Evolutionary conservation across 106 monocot species (phyloP), one percentile per base, ranked within the genome.

Genomic region (Ottelia alismoides): DNA sequence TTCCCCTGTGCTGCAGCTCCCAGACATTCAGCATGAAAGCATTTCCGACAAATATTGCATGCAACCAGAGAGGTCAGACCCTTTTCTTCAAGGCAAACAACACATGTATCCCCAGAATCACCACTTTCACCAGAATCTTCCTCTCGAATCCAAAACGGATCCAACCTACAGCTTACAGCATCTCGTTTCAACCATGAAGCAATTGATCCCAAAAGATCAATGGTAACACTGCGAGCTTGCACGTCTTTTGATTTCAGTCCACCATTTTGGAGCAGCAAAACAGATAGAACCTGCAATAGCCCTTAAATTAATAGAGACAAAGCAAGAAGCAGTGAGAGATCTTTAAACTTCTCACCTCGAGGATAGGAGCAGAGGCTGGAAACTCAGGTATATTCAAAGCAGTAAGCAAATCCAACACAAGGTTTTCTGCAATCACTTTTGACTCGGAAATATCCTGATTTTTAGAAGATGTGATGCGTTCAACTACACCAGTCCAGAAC

Each of bases 341-440:
- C 11, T 43, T 47, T n/a, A 59, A 51, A 46, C 47, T 24, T 5
- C 62, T 66, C 65, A 98, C 98, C 98, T 98, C 90, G 35, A 98
- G 82, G 65, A 90, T 82, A 49, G 76, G 32, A 60, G 98, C 76
- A 58, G 98, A 80, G 53, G 98, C 85, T 52, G 90, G 98, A 78
- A 82, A 98, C 54, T 98, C 98, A 1, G 98, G 98, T 47, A 98
- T 68, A 73, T 90, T 98, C 57, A 98, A 65, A 11, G 90, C 90
- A 63, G 79, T 78, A 17, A 98, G 72, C 51, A 98, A 74, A 76
- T 98, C 98, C 51, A 66, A 46, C 24, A 98, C 85, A 57, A 98
- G 76, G 47, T 86, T 98, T 58, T 98, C 98, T 54, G 90, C 59
- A 53, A 90, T 74, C n/a, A 66, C 40, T 73, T 86, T 98, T 44